Percentiles rank a stretch among this genome's conserved stretches.
phyloP scores from a whole-genome alignment of 2,329 filamentous ascomycete genomes.

The Ophiognomonia clavigignenti-juglandacearum region DNA sequence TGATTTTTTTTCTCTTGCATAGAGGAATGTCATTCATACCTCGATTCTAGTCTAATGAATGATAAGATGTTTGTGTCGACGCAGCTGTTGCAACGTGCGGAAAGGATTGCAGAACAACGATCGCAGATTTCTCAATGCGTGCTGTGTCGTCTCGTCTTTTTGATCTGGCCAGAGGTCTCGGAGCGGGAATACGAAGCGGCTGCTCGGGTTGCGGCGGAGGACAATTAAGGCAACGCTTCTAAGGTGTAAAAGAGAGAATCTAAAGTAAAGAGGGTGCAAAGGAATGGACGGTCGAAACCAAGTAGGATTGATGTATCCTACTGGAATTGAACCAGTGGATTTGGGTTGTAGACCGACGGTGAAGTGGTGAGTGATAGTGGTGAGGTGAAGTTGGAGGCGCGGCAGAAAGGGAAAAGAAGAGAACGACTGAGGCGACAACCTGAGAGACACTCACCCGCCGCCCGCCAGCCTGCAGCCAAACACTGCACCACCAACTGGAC shows the following conservation, averaged over 20 bases:
- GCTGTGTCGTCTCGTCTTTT: constrained; percentile 1
- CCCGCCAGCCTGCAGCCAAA: too few relatives aligned
- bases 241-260: constrained; percentile 11
- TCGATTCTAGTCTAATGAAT: neutral
- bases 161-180: constrained; percentile 9
- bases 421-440: too few relatives aligned
- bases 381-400: constrained; percentile 25
- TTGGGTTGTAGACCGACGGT: constrained; percentile 6
- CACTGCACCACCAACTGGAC: neutral
- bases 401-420: constrained; percentile 18
- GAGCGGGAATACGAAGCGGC: constrained; percentile 10
- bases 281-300: constrained; percentile 58
- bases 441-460: neutral
- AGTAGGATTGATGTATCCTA: constrained; percentile 44
- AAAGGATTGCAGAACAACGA: constrained; percentile 1
- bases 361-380: constrained; percentile 22
- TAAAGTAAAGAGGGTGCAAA: constrained; percentile 29
- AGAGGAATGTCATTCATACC: constrained; percentile 1
- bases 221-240: constrained; percentile 20
- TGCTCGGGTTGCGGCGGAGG: constrained; percentile 11
- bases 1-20: neutral
- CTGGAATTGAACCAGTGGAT: constrained; percentile 54
- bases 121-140: neutral
- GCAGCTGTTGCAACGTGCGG: neutral
- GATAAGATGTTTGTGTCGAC: neutral